phyloP scores from a whole-genome alignment of 306 rosid species.

The Gastrolobium bilobum region DNA sequence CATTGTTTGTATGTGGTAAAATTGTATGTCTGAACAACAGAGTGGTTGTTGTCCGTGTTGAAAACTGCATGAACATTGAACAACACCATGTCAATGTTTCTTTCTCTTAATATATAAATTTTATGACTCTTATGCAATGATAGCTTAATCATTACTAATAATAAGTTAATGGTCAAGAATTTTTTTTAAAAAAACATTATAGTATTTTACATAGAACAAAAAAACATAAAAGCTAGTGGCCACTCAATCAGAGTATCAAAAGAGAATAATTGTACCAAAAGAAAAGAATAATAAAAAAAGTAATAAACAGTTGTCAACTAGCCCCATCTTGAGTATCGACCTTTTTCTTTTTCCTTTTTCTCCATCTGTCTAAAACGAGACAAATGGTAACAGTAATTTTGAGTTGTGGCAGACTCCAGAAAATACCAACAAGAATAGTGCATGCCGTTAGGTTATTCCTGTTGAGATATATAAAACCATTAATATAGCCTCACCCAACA shows the following conservation, averaged over 20 bases:
- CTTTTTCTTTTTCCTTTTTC: background rate
- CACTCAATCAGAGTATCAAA: constrained; percentile 19
- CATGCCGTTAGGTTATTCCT: constrained; percentile 21
- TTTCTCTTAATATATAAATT: background rate
- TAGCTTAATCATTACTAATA: constrained; percentile 36
- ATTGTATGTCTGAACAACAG: constrained; percentile 79
- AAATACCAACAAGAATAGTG: constrained; percentile 22
- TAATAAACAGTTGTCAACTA: too few relatives aligned
- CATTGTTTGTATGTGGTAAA: constrained; percentile 76
- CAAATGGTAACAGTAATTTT: constrained; percentile 1
- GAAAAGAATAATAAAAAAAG: constrained; percentile 52
- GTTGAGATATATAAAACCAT: too few relatives aligned
- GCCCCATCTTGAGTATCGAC: constrained; percentile 38
- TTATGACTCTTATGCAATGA: background rate
- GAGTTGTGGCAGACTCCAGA: constrained; percentile 1
- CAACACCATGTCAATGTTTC: background rate
- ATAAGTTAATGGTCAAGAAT: background rate
- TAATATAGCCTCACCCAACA: too few relatives aligned
- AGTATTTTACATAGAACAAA: constrained; percentile 7
- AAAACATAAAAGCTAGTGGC: background rate
- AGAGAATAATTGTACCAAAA: constrained; percentile 45
- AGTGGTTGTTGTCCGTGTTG: constrained; percentile 85
- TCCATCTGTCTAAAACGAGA: constrained; percentile 11
- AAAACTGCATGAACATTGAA: constrained; percentile 67
- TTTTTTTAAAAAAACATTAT: background rate